Evolutionary conservation across 371 early-diverging fungal genomes (phyloP), one percentile per base, ranked within the genome.

Genomic region (Apophysomyces sp.): DNA sequence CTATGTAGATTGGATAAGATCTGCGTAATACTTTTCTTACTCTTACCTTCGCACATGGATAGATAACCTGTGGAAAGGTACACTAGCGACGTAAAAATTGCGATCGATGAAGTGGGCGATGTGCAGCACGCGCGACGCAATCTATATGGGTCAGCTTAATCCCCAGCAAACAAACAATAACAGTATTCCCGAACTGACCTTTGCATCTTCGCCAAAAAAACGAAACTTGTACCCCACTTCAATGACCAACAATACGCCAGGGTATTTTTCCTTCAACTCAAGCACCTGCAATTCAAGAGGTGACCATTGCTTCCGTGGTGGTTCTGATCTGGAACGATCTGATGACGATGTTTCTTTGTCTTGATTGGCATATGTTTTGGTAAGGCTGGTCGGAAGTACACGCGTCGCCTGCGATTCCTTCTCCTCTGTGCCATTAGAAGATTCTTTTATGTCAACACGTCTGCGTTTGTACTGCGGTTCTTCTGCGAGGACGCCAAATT

Each of bases 211-310:
- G 13, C 87, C 94, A 77, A 94, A 95, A 57, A 95, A 92, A 13
- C 90, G 78, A 72, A 76, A 94, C 72, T 93, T 93, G 83, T 95
- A 94, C 13, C 95, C 95, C 0, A 94, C 94, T 70, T 95, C 95
- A 9, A 95, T 87, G 0, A 87, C 81, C 11, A 95, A 83, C 13
- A 95, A 59, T 16, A 85, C 83, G 56, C 84, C 91, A 0, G 90
- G 89, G 66, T 94, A 68, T 57, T 82, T 69, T 11, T 74, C 72
- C 68, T 91, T 93, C 41, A 93, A 72, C 18, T 90, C 90, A 8
- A 90, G 71, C 21, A 87, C 89, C 68, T 95, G 95, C 31, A 73
- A 60, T 72, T 95, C 95, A 26, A 95, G 74, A 3, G 94, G 93
- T 5, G 94, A 93, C 61, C 85, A 90, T 55, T 85, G 81, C 18